phyloP scores from a whole-genome alignment of 176 grass and related monocot species.

The Avena eriantha region DNA sequence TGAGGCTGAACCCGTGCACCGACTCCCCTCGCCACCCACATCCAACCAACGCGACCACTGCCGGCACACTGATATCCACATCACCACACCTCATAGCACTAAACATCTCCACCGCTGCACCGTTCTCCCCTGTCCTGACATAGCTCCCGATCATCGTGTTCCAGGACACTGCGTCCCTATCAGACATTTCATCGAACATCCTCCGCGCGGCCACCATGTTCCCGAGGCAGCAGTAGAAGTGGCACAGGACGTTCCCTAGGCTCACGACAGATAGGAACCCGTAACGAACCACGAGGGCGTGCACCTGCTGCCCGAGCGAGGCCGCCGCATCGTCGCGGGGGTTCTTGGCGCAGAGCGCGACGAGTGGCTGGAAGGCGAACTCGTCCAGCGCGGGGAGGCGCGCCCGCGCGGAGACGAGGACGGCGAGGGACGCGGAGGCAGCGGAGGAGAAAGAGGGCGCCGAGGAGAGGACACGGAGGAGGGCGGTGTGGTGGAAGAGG shows the following conservation, averaged over 20 bases:
- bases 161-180: constrained; percentile 50
- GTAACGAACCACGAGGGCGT: constrained; percentile 42
- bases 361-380: constrained; percentile 63
- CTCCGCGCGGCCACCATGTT: constrained; percentile 24
- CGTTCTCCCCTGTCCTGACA: constrained; percentile 23
- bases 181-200: constrained; percentile 55
- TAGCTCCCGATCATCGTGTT: constrained; percentile 61
- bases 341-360: constrained; percentile 57
- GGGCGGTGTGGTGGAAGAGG: constrained; percentile 59
- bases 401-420: constrained; percentile 38
- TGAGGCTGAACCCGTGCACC: constrained; percentile 56
- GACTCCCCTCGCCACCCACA: constrained; percentile 33
- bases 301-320: constrained; percentile 51
- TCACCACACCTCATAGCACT: constrained; percentile 22
- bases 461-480: constrained; percentile 45
- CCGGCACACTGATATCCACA: constrained; percentile 25
- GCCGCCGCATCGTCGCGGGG: not conserved
- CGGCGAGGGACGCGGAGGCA: constrained; percentile 12
- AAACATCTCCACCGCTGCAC: constrained; percentile 36
- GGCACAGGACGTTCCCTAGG: constrained; percentile 60
- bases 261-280: constrained; percentile 48
- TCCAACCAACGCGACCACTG: constrained; percentile 25
- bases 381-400: constrained; percentile 51
- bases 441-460: constrained; percentile 17
- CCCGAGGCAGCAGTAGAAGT: constrained; percentile 52